Evolutionary conservation across 116 monocot species (phyloP).

Genomic region (Zostera marina): DNA sequence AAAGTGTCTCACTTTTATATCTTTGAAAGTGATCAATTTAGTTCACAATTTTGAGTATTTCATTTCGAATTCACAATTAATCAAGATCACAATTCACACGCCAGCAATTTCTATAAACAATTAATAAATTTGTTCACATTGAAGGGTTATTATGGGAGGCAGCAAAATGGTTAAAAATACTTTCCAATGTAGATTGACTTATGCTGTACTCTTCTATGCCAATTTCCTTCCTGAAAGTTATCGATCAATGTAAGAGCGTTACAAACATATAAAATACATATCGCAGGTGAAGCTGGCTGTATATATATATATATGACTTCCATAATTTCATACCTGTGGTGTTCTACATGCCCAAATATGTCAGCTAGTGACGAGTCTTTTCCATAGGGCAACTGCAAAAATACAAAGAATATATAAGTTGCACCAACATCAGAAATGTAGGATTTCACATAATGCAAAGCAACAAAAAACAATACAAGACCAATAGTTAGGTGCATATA

Average conservation of each 20-base stretch:
- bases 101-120: no score
- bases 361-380: slow-evolving; percentile 68
- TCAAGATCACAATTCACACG: no score
- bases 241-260: not conserved
- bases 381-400: slow-evolving; percentile 63
- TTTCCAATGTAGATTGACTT: slow-evolving; percentile 86
- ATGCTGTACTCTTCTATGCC: slow-evolving; percentile 81
- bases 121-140: not conserved
- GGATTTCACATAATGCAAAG: not conserved
- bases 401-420: not conserved
- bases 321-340: slow-evolving; percentile 41
- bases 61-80: no score
- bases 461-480: not conserved
- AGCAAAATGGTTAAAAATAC: slow-evolving; percentile 92
- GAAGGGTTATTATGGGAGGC: slow-evolving; percentile 5
- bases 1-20: no score
- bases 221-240: slow-evolving; percentile 29
- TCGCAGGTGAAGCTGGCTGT: no score
- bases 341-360: slow-evolving; percentile 79
- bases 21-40: no score
- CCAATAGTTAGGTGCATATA: no score
- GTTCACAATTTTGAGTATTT: no score
- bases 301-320: not conserved
- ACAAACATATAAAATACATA: not conserved
- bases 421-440: not conserved